Conservation (phyloP, 2,329 filamentous ascomycete genomes). For the Phaeosphaeriaceae sp. region DNA sequence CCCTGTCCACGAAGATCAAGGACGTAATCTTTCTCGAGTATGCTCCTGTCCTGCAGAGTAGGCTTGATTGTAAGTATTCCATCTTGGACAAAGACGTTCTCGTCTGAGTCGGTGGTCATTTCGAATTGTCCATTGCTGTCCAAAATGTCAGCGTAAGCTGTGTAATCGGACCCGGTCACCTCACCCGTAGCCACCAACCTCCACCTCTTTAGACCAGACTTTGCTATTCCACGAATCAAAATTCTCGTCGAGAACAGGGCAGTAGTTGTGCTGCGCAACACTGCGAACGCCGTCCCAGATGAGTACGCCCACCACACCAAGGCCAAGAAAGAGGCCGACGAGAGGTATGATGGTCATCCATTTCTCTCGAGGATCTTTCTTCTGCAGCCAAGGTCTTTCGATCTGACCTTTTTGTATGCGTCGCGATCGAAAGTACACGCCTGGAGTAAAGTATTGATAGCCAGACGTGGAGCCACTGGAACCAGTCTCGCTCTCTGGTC, state of each 20-base stretch:
- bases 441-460: constrained; percentile 14
- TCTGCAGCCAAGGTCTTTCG: constrained; percentile 79
- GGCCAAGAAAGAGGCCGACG: constrained; percentile 73
- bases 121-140: constrained; percentile 81
- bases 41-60: constrained; percentile 73
- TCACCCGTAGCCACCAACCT: constrained; percentile 79
- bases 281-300: constrained; percentile 77
- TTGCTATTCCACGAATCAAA: constrained; percentile 67
- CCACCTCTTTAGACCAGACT: constrained; percentile 77
- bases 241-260: constrained; percentile 70
- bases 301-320: constrained; percentile 73
- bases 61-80: constrained; percentile 78
- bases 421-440: constrained; percentile 72
- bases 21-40: constrained; percentile 71
- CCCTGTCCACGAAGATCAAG: constrained; percentile 73
- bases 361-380: constrained; percentile 79
- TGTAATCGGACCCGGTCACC: constrained; percentile 45
- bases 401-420: constrained; percentile 75
- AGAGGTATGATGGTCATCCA: constrained; percentile 85
- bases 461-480: constrained; percentile 14
- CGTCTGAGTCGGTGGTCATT: constrained; percentile 73
- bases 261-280: constrained; percentile 79
- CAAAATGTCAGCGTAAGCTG: constrained; percentile 32
- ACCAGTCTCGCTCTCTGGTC: constrained; percentile 10
- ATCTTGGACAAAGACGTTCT: constrained; percentile 77